A percentile compares a stretch with the other conserved stretches of the same genome.
phyloP scores from a whole-genome alignment of 495 filamentous ascomycete genomes.

The Melanomma pulvis-pyrius region DNA sequence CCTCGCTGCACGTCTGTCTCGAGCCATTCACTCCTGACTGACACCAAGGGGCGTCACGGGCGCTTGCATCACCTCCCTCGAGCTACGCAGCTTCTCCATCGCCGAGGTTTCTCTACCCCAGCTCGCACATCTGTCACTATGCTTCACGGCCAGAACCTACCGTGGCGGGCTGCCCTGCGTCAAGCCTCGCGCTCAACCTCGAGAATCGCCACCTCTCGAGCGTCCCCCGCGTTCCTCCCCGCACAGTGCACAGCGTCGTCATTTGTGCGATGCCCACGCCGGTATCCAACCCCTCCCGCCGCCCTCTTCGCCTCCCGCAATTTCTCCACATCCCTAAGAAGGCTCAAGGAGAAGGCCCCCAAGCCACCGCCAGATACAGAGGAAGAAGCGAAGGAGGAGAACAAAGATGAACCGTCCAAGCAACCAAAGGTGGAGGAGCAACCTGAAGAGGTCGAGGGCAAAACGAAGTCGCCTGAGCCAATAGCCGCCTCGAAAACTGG shows the following conservation, averaged over 20 bases:
- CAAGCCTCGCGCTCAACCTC: conserved; percentile 32
- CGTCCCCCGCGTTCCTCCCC: conserved; percentile 13
- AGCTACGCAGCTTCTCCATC: background rate
- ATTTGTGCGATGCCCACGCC: background rate
- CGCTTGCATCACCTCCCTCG: background rate
- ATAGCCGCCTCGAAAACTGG: conserved; percentile 37
- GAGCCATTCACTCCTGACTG: background rate
- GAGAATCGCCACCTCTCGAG: background rate
- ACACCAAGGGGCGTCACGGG: conserved; percentile 7
- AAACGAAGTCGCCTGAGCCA: conserved; percentile 54
- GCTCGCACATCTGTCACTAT: conserved; percentile 41
- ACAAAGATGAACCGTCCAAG: conserved; percentile 53
- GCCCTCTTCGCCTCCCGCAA: conserved; percentile 33
- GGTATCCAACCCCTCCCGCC: conserved; percentile 19
- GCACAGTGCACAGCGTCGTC: conserved; percentile 15
- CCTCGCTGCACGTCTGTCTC: background rate
- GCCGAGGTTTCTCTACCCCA: background rate
- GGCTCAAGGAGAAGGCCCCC: conserved; percentile 47
- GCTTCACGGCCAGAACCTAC: conserved; percentile 56
- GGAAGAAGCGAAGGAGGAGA: conserved; percentile 45
- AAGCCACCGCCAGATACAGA: conserved; percentile 25
- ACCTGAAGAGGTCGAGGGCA: conserved; percentile 42
- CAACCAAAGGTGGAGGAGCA: conserved; percentile 54
- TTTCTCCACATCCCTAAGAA: conserved; percentile 44
- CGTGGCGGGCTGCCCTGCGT: conserved; percentile 54